Percentiles rank a stretch among this genome's conserved stretches.
Evolutionary conservation across 2,329 filamentous ascomycete species (phyloP).

Genomic region (Aspergillus neotritici): DNA sequence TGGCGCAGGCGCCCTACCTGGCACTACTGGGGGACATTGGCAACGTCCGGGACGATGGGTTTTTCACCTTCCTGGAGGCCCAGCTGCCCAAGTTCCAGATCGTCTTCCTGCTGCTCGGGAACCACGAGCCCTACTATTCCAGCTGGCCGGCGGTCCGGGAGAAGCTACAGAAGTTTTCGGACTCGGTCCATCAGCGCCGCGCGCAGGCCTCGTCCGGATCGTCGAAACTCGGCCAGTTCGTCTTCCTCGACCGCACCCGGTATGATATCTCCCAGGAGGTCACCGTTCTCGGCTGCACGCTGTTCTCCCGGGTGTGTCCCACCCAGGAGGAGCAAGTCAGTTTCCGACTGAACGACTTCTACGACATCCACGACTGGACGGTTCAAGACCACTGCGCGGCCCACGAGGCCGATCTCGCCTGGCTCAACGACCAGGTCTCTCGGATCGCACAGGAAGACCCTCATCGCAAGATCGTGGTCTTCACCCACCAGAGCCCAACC

Average conservation of each 20-base stretch:
- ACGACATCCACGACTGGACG: conserved; percentile 37
- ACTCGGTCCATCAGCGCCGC: conserved; percentile 13
- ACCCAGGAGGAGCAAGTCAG: conserved; percentile 37
- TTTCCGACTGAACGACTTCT: conserved; percentile 50
- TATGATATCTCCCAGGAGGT: conserved; percentile 34
- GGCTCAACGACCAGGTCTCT: conserved; percentile 37
- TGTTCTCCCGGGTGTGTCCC: conserved; percentile 46
- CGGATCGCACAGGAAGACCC: conserved; percentile 26
- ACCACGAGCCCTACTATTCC: conserved; percentile 51
- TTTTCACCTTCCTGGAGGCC: conserved; percentile 43
- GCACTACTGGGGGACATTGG: conserved; percentile 56
- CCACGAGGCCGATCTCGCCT: conserved; percentile 31
- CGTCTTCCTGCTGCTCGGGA: conserved; percentile 52
- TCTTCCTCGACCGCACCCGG: conserved; percentile 38
- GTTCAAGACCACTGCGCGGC: conserved; percentile 27
- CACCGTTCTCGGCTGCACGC: conserved; percentile 44
- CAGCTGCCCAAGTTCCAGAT: conserved; percentile 47
- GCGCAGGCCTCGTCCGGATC: conserved; percentile 5
- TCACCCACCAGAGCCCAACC: conserved; percentile 38
- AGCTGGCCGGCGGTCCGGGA: conserved; percentile 22
- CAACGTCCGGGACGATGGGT: conserved; percentile 40
- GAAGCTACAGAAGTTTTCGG: conserved; percentile 20
- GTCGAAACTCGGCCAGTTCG: conserved; percentile 28
- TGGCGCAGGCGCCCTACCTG: conserved; percentile 45
- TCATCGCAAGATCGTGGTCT: conserved; percentile 31